Percentiles rank a stretch among this genome's conserved stretches.
Evolutionary conservation across 805 yeast species (phyloP).

Genomic region (Henningerozyma blattae): DNA sequence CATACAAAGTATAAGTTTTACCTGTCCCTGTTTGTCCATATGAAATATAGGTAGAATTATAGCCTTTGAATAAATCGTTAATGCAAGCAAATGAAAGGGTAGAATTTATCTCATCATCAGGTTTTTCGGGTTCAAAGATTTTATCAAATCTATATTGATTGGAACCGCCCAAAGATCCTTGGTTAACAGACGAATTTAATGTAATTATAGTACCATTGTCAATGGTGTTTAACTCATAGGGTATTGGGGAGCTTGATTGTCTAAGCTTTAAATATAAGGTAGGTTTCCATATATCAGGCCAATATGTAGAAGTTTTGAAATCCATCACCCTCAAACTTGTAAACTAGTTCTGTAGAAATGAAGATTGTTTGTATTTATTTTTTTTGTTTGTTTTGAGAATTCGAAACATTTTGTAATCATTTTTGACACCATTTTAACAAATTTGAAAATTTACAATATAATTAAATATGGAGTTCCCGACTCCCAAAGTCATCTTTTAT

Average conservation of each 20-base stretch:
- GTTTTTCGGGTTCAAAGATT: background rate
- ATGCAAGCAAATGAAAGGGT: background rate
- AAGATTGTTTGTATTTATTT: too few relatives aligned
- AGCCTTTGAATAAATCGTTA: slow-evolving; percentile 34
- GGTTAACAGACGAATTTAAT: background rate
- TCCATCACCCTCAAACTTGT: too few relatives aligned
- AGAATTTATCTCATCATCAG: background rate
- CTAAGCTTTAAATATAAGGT: background rate
- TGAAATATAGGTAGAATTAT: slow-evolving; percentile 64
- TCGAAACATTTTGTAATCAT: too few relatives aligned
- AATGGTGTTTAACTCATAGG: background rate
- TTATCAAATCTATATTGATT: background rate
- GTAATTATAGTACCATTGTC: background rate
- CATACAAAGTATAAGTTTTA: slow-evolving; percentile 69
- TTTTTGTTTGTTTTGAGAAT: too few relatives aligned
- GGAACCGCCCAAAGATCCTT: background rate
- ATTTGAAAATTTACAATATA: too few relatives aligned
- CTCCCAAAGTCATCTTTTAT: too few relatives aligned
- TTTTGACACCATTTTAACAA: too few relatives aligned
- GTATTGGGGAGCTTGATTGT: background rate
- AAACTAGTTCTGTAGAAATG: too few relatives aligned
- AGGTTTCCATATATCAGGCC: background rate
- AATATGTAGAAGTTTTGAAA: background rate
- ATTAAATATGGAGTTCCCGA: too few relatives aligned
- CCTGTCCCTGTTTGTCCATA: slow-evolving; percentile 79